Evolutionary conservation across 306 rosid species (phyloP).

Genomic region (Cucurbita ficifolia): DNA sequence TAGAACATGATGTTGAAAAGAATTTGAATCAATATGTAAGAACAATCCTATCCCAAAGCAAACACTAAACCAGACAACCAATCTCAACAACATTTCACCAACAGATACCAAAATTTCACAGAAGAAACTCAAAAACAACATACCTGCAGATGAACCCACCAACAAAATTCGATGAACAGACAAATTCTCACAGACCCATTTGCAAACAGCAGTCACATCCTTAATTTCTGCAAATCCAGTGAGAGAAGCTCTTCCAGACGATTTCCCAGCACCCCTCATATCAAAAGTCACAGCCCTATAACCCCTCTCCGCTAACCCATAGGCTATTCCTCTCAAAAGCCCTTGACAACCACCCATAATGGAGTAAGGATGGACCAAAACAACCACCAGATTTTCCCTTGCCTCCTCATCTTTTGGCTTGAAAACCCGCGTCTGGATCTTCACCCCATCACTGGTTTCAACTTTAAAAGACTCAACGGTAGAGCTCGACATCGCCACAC

Average conservation of each 20-base stretch:
- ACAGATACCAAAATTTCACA: background rate
- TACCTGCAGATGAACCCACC: constrained; percentile 97
- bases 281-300: constrained; percentile 57
- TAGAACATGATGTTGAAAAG: background rate
- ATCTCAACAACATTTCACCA: background rate
- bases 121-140: background rate
- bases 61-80: background rate
- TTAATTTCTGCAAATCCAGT: constrained; percentile 72
- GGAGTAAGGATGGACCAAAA: constrained; percentile 86
- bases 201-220: constrained; percentile 62
- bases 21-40: background rate
- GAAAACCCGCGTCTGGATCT: constrained; percentile 57
- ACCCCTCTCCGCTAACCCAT: constrained; percentile 52
- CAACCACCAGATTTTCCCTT: constrained; percentile 26
- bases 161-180: constrained; percentile 29
- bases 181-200: constrained; percentile 31
- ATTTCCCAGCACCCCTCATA: constrained; percentile 74
- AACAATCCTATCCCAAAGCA: background rate
- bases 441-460: constrained; percentile 49
- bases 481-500: constrained; percentile 27
- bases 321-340: constrained; percentile 69
- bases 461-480: constrained; percentile 43
- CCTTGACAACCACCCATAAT: constrained; percentile 81
- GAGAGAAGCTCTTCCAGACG: constrained; percentile 61
- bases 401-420: constrained; percentile 25